A percentile compares a stretch with the other conserved stretches of the same genome.
phyloP scores from a whole-genome alignment of 1,284 basidiomycete species.

The Calocybe gambosa region DNA sequence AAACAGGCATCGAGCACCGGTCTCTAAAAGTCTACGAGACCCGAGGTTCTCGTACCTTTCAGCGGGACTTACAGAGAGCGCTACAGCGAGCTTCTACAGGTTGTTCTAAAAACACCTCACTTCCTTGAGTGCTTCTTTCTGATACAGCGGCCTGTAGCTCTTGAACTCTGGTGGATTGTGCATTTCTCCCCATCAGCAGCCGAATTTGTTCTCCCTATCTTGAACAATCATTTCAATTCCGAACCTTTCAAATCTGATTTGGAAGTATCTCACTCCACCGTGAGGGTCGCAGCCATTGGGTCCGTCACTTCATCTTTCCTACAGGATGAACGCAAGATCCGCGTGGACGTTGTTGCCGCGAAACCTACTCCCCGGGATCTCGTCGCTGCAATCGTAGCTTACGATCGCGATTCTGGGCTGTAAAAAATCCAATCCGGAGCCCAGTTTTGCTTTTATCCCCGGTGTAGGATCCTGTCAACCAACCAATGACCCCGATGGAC shows the following conservation, averaged over 20 bases:
- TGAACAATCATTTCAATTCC: slow-evolving; percentile 39
- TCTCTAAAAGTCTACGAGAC: slow-evolving; percentile 65
- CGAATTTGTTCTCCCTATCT: slow-evolving; percentile 45
- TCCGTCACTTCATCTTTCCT: slow-evolving; percentile 56
- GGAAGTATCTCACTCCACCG: slow-evolving; percentile 1
- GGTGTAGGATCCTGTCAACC: background rate
- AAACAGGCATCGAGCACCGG: slow-evolving; percentile 39
- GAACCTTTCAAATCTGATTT: slow-evolving; percentile 15
- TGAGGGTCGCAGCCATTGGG: slow-evolving; percentile 55
- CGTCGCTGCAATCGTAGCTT: slow-evolving; percentile 28
- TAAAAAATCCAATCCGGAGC: background rate
- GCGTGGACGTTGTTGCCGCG: slow-evolving; percentile 46
- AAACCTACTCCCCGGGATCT: slow-evolving; percentile 55
- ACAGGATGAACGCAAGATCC: slow-evolving; percentile 35
- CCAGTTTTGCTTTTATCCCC: background rate
- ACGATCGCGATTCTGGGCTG: slow-evolving; percentile 8
- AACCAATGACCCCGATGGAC: background rate
- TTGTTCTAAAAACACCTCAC: slow-evolving; percentile 5
- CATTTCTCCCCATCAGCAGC: slow-evolving; percentile 74
- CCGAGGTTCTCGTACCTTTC: slow-evolving; percentile 45
- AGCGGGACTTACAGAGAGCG: slow-evolving; percentile 33
- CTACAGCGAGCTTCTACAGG: slow-evolving; percentile 27
- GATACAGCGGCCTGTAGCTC: slow-evolving; percentile 12
- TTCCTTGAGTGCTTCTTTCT: background rate
- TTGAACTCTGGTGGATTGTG: slow-evolving; percentile 55